Percentiles rank a stretch among this genome's conserved stretches.
phyloP scores from a whole-genome alignment of 2,329 filamentous ascomycete species.

The Fusarium sp. region DNA sequence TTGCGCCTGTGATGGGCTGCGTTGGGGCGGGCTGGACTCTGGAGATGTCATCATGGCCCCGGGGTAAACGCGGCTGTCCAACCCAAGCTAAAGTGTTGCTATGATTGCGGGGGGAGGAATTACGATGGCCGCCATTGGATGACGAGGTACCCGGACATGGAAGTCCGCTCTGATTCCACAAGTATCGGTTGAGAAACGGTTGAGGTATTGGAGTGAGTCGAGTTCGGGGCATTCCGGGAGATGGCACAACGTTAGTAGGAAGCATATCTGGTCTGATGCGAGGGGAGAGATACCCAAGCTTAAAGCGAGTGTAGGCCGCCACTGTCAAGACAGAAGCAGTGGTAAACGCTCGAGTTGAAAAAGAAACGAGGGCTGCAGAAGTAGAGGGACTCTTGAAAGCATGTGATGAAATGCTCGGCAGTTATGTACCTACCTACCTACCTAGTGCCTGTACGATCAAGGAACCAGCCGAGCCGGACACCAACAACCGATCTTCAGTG shows the following conservation, averaged over 20 bases:
- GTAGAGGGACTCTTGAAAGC: slow-evolving; percentile 16
- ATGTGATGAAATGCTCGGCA: slow-evolving; percentile 18
- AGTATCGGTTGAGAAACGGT: slow-evolving; percentile 16
- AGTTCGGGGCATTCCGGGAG: slow-evolving; percentile 7
- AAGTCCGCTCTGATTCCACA: slow-evolving; percentile 43
- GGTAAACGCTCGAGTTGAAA: neutral
- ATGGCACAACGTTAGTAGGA: neutral
- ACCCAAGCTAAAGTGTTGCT: slow-evolving; percentile 24
- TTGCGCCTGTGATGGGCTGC: slow-evolving; percentile 17
- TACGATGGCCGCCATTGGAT: slow-evolving; percentile 38
- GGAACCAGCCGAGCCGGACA: slow-evolving; percentile 2
- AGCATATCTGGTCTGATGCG: neutral
- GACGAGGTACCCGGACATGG: slow-evolving; percentile 41
- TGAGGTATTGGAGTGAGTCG: slow-evolving; percentile 8
- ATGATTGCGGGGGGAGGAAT: slow-evolving; percentile 38
- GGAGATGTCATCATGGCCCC: slow-evolving; percentile 28
- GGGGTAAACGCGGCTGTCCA: slow-evolving; percentile 40
- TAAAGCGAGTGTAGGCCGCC: neutral
- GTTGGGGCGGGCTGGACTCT: slow-evolving; percentile 13
- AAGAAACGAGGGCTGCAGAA: slow-evolving; percentile 1
- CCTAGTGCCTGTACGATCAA: slow-evolving; percentile 4
- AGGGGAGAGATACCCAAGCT: neutral
- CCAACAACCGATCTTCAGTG: slow-evolving; percentile 17
- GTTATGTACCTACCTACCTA: neutral
- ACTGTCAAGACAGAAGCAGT: neutral